Evolutionary conservation across 192 early-diverging fungal species (phyloP), one percentile per base, ranked within the genome.

Genomic region (Umbelopsis vinacea): DNA sequence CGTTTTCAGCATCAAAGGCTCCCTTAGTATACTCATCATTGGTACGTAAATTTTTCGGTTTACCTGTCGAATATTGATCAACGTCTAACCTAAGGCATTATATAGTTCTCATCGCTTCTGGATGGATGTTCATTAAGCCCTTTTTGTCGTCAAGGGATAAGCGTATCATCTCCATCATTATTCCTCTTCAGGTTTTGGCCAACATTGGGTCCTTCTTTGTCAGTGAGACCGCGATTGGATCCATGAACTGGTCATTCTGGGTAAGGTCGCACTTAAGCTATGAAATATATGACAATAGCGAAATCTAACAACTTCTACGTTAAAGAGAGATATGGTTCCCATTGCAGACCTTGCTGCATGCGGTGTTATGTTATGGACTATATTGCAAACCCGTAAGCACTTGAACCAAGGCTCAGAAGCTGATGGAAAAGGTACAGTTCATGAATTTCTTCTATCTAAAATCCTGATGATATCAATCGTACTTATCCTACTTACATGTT

Each of bases 41-140:
- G 81, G 77, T 74, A 74, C 46, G 60, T 37, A 46, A 40, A 38
- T 14, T 57, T 6, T n/a, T 15, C 0, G 33, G 26, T 40, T 40
- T n/a, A 33, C 11, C n/a, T 55, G 10, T 47, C n/a, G 3, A 52
- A 23, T 24, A 14, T 6, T 37, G 54, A 23, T 22, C 43, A 22
- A 26, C 19, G 21, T 4, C 11, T 54, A 43, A n/a, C 22, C 37
- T 48, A 57, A 63, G 46, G 37, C 17, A 10, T 5, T 45, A 37
- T 43, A 10, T 38, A 79, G 77, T 82, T 7, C 46, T 87, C 29
- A 69, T 87, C 15, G 84, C 84, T 1, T 87, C 86, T 4, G 86
- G 86, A 10, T 87, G 84, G 84, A 83, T 85, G 77, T 87, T 87
- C 71, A 85, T 87, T 60, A 85, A 85, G 53, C 84, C 84, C 52